These are phyloP conservation scores for Hygrophoropsis aurantiaca DNA, from an alignment of 768 basidiomycete species.

Conservation along the genomic window DNA sequence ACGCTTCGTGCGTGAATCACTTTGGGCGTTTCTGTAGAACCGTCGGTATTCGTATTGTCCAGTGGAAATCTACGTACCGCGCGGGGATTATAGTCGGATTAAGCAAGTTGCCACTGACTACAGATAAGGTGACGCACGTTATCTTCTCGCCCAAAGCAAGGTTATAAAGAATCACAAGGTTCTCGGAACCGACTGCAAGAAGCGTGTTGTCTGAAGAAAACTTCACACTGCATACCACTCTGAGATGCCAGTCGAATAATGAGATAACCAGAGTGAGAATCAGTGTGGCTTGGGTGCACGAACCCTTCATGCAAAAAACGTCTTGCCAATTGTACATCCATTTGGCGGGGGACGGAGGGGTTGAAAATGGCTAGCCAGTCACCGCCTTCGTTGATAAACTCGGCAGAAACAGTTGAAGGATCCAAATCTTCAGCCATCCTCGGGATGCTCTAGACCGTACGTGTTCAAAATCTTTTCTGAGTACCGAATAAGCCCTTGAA, in stretches of 20 bases:
- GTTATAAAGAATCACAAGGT: conserved; percentile 30
- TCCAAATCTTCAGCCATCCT: conserved; percentile 1
- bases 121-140: conserved; percentile 17
- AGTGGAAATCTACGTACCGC: conserved; percentile 21
- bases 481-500: too few relatives aligned
- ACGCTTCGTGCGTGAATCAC: conserved; percentile 34
- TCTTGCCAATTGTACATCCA: conserved; percentile 48
- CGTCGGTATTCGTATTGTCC: conserved; percentile 16
- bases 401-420: conserved; percentile 14
- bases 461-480: too few relatives aligned
- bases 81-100: neutral
- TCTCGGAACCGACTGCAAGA: conserved; percentile 33
- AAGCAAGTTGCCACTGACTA: neutral
- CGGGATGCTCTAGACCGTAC: too few relatives aligned
- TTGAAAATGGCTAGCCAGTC: conserved; percentile 59
- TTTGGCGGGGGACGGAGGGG: conserved; percentile 43
- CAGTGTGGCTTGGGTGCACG: conserved; percentile 24
- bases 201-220: conserved; percentile 30
- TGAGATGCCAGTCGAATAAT: conserved; percentile 4
- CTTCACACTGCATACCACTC: conserved; percentile 30
- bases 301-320: conserved; percentile 42
- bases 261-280: neutral
- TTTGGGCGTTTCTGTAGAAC: conserved; percentile 5
- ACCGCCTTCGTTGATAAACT: conserved; percentile 40
- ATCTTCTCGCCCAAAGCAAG: conserved; percentile 21